Conservation (phyloP, 179 eudicot species). For the Sideroxylon spinosum region DNA sequence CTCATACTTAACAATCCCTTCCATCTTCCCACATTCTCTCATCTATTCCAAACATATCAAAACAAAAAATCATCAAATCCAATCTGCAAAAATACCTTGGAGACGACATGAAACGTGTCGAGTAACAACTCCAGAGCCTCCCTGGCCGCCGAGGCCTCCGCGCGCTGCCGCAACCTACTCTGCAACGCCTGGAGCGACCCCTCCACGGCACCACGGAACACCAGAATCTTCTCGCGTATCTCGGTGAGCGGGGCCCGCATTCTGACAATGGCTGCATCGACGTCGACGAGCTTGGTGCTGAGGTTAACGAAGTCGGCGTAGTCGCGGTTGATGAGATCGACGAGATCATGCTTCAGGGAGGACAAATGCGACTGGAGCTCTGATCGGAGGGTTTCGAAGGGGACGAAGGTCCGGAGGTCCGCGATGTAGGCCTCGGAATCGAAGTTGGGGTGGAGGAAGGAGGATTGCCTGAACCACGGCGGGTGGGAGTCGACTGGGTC, state of each 20-base stretch:
- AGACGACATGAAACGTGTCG: conserved; percentile 87
- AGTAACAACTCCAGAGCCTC: conserved; percentile 78
- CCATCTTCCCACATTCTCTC: neutral
- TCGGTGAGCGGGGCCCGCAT: conserved; percentile 92
- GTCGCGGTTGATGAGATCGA: conserved; percentile 85
- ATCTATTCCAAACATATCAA: no score
- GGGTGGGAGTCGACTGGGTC: conserved; percentile 69
- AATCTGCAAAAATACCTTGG: conserved; percentile 49
- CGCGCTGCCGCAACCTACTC: conserved; percentile 58
- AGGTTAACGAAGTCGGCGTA: conserved; percentile 85
- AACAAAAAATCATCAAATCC: no score
- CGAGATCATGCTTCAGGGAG: conserved; percentile 65
- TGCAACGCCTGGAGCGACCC: conserved; percentile 48
- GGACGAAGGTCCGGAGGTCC: conserved; percentile 95
- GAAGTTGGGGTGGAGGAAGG: conserved; percentile 63
- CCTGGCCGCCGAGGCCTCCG: conserved; percentile 64
- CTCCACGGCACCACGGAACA: conserved; percentile 52
- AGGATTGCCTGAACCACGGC: conserved; percentile 71
- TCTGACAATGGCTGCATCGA: conserved; percentile 68
- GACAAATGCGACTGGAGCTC: conserved; percentile 74
- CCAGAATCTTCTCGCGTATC: conserved; percentile 63
- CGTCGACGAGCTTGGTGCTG: conserved; percentile 82
- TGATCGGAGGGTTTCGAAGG: conserved; percentile 80
- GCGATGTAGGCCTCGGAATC: conserved; percentile 72
- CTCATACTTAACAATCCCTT: no score